A percentile compares a stretch with the other conserved stretches of the same genome.
phyloP scores from a whole-genome alignment of 176 grass and related monocot species.

The Carex littledalei region DNA sequence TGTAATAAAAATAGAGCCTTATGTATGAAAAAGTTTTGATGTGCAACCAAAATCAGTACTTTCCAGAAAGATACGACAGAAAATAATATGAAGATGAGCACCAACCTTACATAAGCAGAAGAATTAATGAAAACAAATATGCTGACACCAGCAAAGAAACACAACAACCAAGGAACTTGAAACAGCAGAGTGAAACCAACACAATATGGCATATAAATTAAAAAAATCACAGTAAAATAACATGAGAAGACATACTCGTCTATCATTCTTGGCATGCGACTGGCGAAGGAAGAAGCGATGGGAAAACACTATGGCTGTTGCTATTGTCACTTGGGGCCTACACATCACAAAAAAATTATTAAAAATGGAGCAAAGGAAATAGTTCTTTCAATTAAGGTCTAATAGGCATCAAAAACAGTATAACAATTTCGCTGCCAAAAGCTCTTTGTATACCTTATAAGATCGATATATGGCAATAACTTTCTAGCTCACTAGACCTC shows the following conservation, averaged over 20 bases:
- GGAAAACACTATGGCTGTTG: slow-evolving; percentile 82
- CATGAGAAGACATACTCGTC: slow-evolving; percentile 58
- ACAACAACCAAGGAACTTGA: background rate
- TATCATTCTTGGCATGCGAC: slow-evolving; percentile 87
- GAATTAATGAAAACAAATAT: background rate
- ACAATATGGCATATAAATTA: background rate
- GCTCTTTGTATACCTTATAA: background rate
- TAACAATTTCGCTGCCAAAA: background rate
- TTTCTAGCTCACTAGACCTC: background rate
- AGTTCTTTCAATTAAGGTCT: background rate
- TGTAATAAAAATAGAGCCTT: background rate
- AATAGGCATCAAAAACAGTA: background rate
- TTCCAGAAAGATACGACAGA: background rate
- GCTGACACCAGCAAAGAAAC: background rate
- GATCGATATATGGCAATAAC: background rate
- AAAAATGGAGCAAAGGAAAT: background rate
- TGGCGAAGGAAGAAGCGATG: slow-evolving; percentile 93
- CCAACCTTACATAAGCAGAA: background rate
- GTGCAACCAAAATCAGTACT: background rate
- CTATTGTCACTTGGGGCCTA: slow-evolving; percentile 92
- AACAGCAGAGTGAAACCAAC: background rate
- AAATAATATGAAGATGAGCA: background rate
- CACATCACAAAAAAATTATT: slow-evolving; percentile 21
- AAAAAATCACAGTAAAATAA: background rate
- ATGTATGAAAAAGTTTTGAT: background rate